Base-by-base conservation (phyloP, 441 rosid genomes). In the Erysimum pusillum region DNA sequence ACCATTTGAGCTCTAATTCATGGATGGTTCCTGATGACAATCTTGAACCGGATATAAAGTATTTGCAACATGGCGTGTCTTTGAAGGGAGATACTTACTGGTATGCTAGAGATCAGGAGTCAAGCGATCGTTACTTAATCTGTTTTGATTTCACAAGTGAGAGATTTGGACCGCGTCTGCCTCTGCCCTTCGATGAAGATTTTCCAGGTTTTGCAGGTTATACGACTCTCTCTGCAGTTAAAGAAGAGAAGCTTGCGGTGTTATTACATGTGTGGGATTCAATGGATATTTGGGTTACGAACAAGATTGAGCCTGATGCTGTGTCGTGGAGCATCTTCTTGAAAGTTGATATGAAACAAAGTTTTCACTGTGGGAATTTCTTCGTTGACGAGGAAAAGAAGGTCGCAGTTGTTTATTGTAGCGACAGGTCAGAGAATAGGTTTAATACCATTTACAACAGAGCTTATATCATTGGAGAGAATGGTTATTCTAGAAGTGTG, bases 321-420 rank as follows among this genome's bases (percentile, higher is more conserved):
- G 75, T 71, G 61, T 51, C 67, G 12, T 71, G 76, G 60, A 60
- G 8, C 22, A 6, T 14, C 5, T 59, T 71, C 39, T 71, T 60
- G 4, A 60, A 10, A 36, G 3, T 46, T 71, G 25, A 25, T 8
- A 18, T 20, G 46, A 9, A 2, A n/a, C 35, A 1, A 20, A 8
- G 17, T 32, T 7, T 34, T 1, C 7, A 1, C 0, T n/a, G 3
- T 31, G 9, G 0, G 14, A 38, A 2, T 60, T 61, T 72, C 42
- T 38, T 72, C 7, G 51, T 61, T 38, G 75, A 36, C 9, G 20
- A 61, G 61, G 61, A 72, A 28, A 61, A 61, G 31, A 72, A 61
- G 1, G 3, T 41, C n/a, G 51, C 28, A 11, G 51, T 61, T 12
- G 2, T 49, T 61, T 60, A 48, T 22, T 8, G 12, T 56, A 10